Percentiles rank a stretch among this genome's conserved stretches.
phyloP scores from a whole-genome alignment of 2,329 filamentous ascomycete species.

The Cordyceps cicadae region DNA sequence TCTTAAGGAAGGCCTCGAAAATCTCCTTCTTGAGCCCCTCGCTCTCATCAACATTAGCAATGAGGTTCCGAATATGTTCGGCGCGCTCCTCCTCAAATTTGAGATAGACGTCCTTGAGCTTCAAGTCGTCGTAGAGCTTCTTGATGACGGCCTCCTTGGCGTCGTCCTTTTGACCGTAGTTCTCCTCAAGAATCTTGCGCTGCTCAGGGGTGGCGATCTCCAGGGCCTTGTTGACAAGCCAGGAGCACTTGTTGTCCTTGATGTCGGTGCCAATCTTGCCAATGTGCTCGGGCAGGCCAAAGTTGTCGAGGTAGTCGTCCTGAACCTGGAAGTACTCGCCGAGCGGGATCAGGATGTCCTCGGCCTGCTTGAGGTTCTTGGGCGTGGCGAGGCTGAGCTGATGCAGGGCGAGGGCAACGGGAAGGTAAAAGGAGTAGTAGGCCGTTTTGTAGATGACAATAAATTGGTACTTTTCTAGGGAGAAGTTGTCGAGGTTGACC shows the following conservation, averaged over 20 bases:
- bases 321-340: conserved; percentile 99
- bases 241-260: conserved; percentile 99
- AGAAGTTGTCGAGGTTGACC: conserved; percentile 92
- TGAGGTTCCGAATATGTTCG: conserved; percentile 65
- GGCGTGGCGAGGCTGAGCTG: conserved; percentile 77
- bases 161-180: conserved; percentile 89
- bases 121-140: conserved; percentile 76
- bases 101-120: conserved; percentile 74
- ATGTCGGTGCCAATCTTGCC: conserved; percentile 99
- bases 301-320: conserved; percentile 98
- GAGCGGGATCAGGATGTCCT: conserved; percentile 90
- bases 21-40: conserved; percentile 83
- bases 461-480: conserved; percentile 89
- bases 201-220: conserved; percentile 74
- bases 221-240: conserved; percentile 93
- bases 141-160: conserved; percentile 79
- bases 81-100: conserved; percentile 87
- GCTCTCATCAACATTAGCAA: conserved; percentile 73
- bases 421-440: conserved; percentile 98
- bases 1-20: conserved; percentile 82
- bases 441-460: conserved; percentile 99
- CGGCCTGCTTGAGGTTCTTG: conserved; percentile 79
- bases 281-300: conserved; percentile 82
- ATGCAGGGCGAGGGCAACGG: conserved; percentile 82
- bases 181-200: conserved; percentile 76